phyloP scores from a whole-genome alignment of 139 green algal species.

The Chlamydomonas eustigma region DNA sequence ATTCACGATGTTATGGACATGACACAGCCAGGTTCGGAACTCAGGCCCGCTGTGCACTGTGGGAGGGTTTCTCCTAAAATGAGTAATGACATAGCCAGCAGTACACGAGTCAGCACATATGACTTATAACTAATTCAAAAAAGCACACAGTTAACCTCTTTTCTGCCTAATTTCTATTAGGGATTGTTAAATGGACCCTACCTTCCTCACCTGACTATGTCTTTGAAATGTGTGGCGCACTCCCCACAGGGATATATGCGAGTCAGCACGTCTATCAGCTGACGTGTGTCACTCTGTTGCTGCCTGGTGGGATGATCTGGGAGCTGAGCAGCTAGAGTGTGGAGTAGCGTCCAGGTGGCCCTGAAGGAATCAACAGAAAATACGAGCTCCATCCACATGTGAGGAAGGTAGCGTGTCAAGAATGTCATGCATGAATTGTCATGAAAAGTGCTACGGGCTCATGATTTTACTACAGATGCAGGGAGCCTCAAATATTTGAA shows the following conservation, averaged over 20 bases:
- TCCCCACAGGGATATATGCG: constrained; percentile 89
- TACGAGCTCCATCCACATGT: neutral
- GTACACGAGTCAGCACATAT: neutral
- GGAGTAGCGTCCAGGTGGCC: constrained; percentile 88
- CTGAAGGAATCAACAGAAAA: neutral
- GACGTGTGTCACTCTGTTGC: constrained; percentile 66
- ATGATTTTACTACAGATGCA: neutral
- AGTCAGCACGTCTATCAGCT: constrained; percentile 71
- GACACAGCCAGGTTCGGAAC: constrained; percentile 81
- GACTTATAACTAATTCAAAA: too few relatives aligned
- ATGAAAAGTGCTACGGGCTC: neutral
- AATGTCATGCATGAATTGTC: neutral
- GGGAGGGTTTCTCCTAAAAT: constrained; percentile 48
- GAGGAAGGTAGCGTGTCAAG: neutral
- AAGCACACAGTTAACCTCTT: too few relatives aligned
- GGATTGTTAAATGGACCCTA: too few relatives aligned
- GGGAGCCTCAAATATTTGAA: neutral
- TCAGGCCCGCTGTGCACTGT: constrained; percentile 36
- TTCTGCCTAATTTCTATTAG: too few relatives aligned
- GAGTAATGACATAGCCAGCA: neutral
- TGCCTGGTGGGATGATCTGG: constrained; percentile 73
- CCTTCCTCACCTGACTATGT: constrained; percentile 64
- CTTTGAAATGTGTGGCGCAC: constrained; percentile 84
- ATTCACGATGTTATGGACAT: constrained; percentile 76
- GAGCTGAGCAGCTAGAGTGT: constrained; percentile 86